phyloP scores from a whole-genome alignment of 768 basidiomycete genomes.

The Pleurotus ostreatus region DNA sequence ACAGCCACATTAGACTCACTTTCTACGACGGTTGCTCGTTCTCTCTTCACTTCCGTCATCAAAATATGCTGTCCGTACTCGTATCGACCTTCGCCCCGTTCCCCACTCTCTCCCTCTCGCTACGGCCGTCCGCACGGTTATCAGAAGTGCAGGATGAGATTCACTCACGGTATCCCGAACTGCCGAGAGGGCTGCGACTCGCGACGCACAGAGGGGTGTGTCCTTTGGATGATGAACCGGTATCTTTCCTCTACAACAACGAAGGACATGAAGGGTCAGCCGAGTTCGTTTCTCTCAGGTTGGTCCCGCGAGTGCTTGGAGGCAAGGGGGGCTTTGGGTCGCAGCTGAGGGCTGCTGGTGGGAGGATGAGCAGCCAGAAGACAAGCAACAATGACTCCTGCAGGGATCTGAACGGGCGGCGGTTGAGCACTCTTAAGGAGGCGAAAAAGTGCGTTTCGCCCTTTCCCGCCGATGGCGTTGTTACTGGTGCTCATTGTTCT shows the following conservation, averaged over 20 bases:
- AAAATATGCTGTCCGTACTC: constrained; percentile 29
- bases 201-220: constrained; percentile 31
- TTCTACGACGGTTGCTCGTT: no score
- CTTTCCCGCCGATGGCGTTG: background rate
- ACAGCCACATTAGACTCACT: no score
- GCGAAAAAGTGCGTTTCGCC: constrained; percentile 75
- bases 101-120: constrained; percentile 46
- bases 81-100: constrained; percentile 62
- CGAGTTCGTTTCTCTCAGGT: constrained; percentile 58
- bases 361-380: constrained; percentile 95
- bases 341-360: constrained; percentile 94
- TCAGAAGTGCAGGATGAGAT: constrained; percentile 40
- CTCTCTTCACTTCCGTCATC: no score
- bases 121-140: constrained; percentile 36
- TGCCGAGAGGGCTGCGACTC: constrained; percentile 41
- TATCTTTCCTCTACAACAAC: constrained; percentile 21
- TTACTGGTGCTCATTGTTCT: background rate
- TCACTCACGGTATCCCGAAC: constrained; percentile 39
- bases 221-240: constrained; percentile 29
- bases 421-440: constrained; percentile 93
- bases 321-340: constrained; percentile 99
- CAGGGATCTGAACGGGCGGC: constrained; percentile 84
- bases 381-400: constrained; percentile 95
- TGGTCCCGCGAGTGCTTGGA: constrained; percentile 73
- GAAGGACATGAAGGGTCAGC: constrained; percentile 20